These are phyloP conservation scores for Irineochytrium annulatum DNA, from an alignment of 192 early-diverging fungal genomes.

Conservation along the genomic window DNA sequence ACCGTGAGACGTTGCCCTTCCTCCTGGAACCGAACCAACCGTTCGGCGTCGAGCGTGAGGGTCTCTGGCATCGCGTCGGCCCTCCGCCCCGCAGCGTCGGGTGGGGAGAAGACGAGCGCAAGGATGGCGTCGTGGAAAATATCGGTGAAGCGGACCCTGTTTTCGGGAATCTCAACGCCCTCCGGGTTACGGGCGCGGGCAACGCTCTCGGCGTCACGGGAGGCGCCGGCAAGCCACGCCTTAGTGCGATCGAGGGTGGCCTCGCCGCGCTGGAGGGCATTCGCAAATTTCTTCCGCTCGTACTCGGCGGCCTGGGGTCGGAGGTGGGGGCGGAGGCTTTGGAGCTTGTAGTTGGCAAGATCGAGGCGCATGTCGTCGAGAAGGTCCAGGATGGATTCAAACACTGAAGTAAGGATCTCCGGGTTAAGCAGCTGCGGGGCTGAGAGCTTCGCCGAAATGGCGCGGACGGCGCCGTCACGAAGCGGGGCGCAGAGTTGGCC, in stretches of 20 bases:
- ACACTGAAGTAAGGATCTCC: conserved; percentile 30
- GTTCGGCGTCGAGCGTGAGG: conserved; percentile 58
- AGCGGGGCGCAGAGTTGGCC: conserved; percentile 71
- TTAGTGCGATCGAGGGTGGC: conserved; percentile 49
- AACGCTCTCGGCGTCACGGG: conserved; percentile 16
- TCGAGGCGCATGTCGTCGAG: conserved; percentile 79
- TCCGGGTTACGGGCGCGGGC: conserved; percentile 54
- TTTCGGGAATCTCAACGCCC: conserved; percentile 34
- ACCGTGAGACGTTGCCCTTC: conserved; percentile 66
- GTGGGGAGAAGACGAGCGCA: conserved; percentile 42
- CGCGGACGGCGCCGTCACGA: conserved; percentile 58
- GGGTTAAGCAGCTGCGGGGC: neutral
- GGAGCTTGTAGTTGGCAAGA: conserved; percentile 71
- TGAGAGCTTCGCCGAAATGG: neutral
- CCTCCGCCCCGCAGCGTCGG: conserved; percentile 10
- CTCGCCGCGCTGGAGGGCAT: conserved; percentile 29
- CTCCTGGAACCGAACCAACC: conserved; percentile 65
- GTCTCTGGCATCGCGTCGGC: conserved; percentile 58
- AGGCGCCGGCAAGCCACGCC: conserved; percentile 57
- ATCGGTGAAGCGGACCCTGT: conserved; percentile 43
- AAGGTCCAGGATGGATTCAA: conserved; percentile 51
- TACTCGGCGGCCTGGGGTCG: conserved; percentile 69
- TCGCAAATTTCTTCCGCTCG: conserved; percentile 65
- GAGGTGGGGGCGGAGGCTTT: conserved; percentile 62
- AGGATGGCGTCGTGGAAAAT: conserved; percentile 53